These are phyloP conservation scores for Lolium rigidum DNA, from an alignment of 176 grass and related monocot species.

Conservation along the genomic window DNA sequence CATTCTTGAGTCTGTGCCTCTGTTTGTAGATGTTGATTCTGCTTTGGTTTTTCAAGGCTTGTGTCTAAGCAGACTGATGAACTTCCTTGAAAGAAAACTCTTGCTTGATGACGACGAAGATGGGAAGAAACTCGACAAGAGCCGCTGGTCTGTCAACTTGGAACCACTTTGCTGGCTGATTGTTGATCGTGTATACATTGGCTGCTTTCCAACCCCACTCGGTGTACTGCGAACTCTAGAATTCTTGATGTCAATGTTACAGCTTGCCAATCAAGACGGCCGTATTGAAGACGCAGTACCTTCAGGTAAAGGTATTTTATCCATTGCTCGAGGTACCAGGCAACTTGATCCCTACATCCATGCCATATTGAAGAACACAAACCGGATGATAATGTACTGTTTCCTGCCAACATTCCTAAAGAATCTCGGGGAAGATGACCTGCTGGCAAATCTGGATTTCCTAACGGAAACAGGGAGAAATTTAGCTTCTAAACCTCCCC, in stretches of 20 bases:
- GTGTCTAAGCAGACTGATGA: constrained; percentile 98
- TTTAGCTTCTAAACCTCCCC: constrained; percentile 53
- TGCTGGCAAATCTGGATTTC: constrained; percentile 78
- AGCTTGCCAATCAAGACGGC: constrained; percentile 96
- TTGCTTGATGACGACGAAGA: constrained; percentile 96
- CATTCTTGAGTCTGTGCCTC: constrained; percentile 84
- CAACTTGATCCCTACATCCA: constrained; percentile 97
- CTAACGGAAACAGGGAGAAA: constrained; percentile 68
- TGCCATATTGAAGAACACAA: constrained; percentile 97
- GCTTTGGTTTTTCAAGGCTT: constrained; percentile 94
- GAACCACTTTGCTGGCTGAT: constrained; percentile 97
- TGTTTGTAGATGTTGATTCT: constrained; percentile 89
- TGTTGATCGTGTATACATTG: constrained; percentile 96
- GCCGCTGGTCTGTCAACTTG: constrained; percentile 89
- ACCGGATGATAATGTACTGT: constrained; percentile 98
- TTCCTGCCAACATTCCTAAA: constrained; percentile 91
- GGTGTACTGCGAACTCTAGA: constrained; percentile 83
- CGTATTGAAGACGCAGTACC: constrained; percentile 89
- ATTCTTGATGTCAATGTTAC: constrained; percentile 96
- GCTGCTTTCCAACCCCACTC: constrained; percentile 90
- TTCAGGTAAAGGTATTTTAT: constrained; percentile 92
- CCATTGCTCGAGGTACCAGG: constrained; percentile 83
- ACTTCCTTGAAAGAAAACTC: constrained; percentile 95
- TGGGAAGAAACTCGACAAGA: constrained; percentile 92
- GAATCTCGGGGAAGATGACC: constrained; percentile 87